A percentile compares a stretch with the other conserved stretches of the same genome.
Conservation (phyloP, 2,329 filamentous ascomycete species). For the Pezicula radicicola region DNA sequence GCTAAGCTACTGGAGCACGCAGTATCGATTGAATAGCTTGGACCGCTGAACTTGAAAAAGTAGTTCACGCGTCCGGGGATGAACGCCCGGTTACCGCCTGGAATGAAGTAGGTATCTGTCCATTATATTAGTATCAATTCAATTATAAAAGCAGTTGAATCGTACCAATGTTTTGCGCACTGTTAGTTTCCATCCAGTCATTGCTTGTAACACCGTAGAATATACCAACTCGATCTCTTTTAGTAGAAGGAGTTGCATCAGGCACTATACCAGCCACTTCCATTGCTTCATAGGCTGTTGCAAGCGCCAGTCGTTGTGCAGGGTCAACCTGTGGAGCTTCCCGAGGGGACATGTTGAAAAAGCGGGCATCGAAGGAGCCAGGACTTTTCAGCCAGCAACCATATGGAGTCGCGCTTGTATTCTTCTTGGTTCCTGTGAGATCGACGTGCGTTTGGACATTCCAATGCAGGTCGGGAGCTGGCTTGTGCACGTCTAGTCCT, state of each 20-base stretch:
- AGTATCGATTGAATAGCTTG: conserved; percentile 30
- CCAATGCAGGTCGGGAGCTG: conserved; percentile 62
- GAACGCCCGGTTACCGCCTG: conserved; percentile 14
- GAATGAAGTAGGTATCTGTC: conserved; percentile 7
- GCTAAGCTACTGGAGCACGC: conserved; percentile 55
- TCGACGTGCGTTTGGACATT: conserved; percentile 68
- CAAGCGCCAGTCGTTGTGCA: conserved; percentile 70
- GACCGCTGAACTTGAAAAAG: conserved; percentile 15
- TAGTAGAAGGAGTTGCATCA: conserved; percentile 14
- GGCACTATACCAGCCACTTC: conserved; percentile 72
- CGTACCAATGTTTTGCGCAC: conserved; percentile 7
- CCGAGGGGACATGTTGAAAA: conserved; percentile 81
- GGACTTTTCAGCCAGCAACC: conserved; percentile 69
- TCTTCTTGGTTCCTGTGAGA: conserved; percentile 66
- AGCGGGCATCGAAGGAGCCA: conserved; percentile 71
- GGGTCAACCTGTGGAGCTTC: conserved; percentile 77
- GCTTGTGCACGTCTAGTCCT: conserved; percentile 66
- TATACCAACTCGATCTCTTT: conserved; percentile 35
- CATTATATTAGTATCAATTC: too few relatives aligned
- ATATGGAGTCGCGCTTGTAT: conserved; percentile 71
- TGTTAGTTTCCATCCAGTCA: conserved; percentile 15
- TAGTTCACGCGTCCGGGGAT: conserved; percentile 24
- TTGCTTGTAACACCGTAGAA: conserved; percentile 16
- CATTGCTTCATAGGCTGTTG: conserved; percentile 74
- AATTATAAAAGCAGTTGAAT: too few relatives aligned